Percentiles rank a stretch among this genome's conserved stretches.
Conservation (phyloP, 352 stramenopile species). For the Pythium pyrilobum region DNA sequence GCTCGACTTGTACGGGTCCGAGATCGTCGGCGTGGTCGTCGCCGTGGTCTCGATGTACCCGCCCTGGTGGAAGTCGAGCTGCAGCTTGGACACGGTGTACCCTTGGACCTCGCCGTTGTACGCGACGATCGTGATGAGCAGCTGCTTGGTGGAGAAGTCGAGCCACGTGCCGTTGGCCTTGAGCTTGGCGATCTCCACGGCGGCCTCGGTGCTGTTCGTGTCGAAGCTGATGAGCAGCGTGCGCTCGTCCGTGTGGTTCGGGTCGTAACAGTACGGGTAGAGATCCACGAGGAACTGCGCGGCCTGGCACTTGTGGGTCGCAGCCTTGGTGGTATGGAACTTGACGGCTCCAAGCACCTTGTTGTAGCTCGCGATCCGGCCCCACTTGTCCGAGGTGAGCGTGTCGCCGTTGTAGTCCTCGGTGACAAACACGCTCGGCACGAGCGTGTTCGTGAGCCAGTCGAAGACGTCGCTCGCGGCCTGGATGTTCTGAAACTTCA, state of each 20-base stretch:
- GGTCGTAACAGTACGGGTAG: conserved; percentile 31
- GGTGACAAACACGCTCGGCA: conserved; percentile 28
- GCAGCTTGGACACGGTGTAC: conserved; percentile 23
- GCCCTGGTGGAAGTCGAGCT: conserved; percentile 24
- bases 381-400: conserved; percentile 23
- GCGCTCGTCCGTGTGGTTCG: background rate
- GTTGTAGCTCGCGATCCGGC: conserved; percentile 26
- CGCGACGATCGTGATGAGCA: conserved; percentile 28
- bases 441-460: conserved; percentile 31
- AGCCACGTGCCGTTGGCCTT: conserved; percentile 23
- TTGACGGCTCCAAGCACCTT: conserved; percentile 28
- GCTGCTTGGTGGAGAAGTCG: conserved; percentile 23
- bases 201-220: conserved; percentile 16
- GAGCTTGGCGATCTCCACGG: conserved; percentile 7
- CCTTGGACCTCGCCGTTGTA: conserved; percentile 35
- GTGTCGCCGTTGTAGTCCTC: conserved; percentile 29
- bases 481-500: conserved; percentile 33
- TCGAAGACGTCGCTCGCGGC: conserved; percentile 26
- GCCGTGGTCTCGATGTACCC: conserved; percentile 18
- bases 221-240: conserved; percentile 25
- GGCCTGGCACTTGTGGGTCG: conserved; percentile 9
- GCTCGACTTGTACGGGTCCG: conserved; percentile 23
- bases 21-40: conserved; percentile 14
- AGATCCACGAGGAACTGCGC: conserved; percentile 17
- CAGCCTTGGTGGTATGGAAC: conserved; percentile 13